These are phyloP conservation scores for Hippophae gyantsensis DNA, from an alignment of 306 rosid genomes.

Conservation along the genomic window DNA sequence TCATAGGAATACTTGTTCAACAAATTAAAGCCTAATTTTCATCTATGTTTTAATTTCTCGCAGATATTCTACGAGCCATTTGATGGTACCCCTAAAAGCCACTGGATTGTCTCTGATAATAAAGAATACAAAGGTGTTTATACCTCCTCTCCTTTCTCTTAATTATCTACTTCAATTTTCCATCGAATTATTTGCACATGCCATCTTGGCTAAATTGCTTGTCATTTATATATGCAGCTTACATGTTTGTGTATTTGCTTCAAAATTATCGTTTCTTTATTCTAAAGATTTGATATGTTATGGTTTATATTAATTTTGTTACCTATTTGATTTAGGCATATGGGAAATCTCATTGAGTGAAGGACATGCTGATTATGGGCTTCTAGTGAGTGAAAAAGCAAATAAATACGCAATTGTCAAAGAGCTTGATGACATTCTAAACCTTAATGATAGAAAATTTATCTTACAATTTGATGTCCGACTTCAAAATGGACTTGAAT, in stretches of 20 bases:
- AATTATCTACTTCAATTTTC: too few species aligned
- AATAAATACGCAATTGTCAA: constrained; percentile 83
- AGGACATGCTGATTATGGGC: constrained; percentile 87
- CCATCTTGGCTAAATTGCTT: too few species aligned
- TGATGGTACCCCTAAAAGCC: constrained; percentile 39
- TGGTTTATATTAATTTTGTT: too few species aligned
- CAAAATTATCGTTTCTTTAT: too few species aligned
- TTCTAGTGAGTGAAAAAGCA: constrained; percentile 80
- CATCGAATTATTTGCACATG: too few species aligned
- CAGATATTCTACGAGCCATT: constrained; percentile 50
- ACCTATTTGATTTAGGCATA: constrained; percentile 27
- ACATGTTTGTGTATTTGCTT: neutral
- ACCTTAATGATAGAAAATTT: constrained; percentile 60
- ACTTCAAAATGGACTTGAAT: constrained; percentile 88
- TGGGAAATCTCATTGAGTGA: constrained; percentile 91
- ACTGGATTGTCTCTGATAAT: constrained; percentile 49
- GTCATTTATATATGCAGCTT: too few species aligned
- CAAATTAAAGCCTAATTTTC: too few species aligned
- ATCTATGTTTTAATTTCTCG: neutral
- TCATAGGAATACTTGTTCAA: too few species aligned
- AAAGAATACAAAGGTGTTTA: constrained; percentile 40
- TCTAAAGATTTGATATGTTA: too few species aligned
- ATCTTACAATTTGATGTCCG: constrained; percentile 88
- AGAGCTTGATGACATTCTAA: constrained; percentile 50
- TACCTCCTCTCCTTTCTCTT: neutral